A percentile compares a stretch with the other conserved stretches of the same genome.
Evolutionary conservation across 306 rosid genomes (phyloP).

Genomic region (Quercus gilva): DNA sequence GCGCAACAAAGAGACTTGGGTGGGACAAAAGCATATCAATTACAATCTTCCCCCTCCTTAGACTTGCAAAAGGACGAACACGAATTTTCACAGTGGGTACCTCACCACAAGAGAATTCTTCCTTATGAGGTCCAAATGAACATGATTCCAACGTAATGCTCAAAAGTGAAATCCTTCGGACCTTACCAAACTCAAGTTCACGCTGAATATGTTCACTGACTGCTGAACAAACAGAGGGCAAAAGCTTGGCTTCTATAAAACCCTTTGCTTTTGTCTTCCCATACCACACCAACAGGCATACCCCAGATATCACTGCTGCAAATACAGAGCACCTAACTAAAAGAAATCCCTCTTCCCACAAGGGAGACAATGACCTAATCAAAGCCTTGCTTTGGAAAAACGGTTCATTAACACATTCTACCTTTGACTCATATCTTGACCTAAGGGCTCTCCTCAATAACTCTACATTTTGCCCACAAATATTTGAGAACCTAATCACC

Average conservation of each 20-base stretch:
- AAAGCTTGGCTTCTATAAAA: conserved; percentile 58
- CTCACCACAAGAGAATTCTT: conserved; percentile 90
- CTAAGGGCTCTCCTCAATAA: conserved; percentile 45
- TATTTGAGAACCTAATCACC: conserved; percentile 48
- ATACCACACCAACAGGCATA: conserved; percentile 75
- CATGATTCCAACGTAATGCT: conserved; percentile 84
- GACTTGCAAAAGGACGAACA: conserved; percentile 69
- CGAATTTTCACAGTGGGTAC: conserved; percentile 67
- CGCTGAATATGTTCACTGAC: conserved; percentile 74
- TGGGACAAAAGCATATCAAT: conserved; percentile 78
- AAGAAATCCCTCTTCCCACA: conserved; percentile 75
- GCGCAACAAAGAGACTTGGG: conserved; percentile 65
- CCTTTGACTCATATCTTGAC: conserved; percentile 41
- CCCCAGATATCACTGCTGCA: conserved; percentile 64
- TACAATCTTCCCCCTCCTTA: conserved; percentile 86
- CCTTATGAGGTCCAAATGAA: conserved; percentile 70
- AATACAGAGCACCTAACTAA: conserved; percentile 68
- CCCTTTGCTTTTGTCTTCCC: conserved; percentile 68
- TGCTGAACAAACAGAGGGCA: conserved; percentile 78
- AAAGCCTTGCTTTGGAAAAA: conserved; percentile 47
- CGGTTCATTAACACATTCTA: conserved; percentile 59
- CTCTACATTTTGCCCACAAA: conserved; percentile 64
- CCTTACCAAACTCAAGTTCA: conserved; percentile 75
- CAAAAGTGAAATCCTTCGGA: conserved; percentile 71
- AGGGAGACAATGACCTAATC: conserved; percentile 42